Base-by-base conservation (phyloP, 345 rosid genomes). In the Salix udensis region DNA sequence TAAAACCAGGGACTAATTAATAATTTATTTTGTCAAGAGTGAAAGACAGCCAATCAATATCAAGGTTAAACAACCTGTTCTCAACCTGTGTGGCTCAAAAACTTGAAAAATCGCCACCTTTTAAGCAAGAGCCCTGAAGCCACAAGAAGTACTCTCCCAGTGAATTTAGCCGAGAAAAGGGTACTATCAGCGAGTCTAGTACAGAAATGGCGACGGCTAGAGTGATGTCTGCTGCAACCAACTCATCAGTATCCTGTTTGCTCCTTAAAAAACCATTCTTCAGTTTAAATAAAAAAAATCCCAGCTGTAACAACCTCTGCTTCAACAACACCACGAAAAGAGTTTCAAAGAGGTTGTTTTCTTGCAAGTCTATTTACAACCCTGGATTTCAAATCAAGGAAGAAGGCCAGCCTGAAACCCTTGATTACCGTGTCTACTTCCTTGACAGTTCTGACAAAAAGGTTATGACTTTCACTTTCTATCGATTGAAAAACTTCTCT, bases 391-490 rank as follows among this genome's bases (percentile, higher is more conserved):
- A 77, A 80, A 83, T 85, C 82, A 85, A 86, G 76, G 91, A 90
- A 80, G 95, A 90, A 77, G 97, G 98, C 34, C 89, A 82, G 78
- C 87, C 95, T 11, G 92, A 91, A 75, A 84, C 97, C 74, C 83
- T 93, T 19, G 98, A 93, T 73, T 91, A 91, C 84, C 86, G 98
- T 1, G 91, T 91, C 72, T 91, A 90, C 88, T 88, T 91, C 80
- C 86, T 81, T 64, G 90, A 89, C 77, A 76, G 79, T 50, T 86
- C 98, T 7, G 95, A 91, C 48, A 93, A 89, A 83, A 93, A 82
- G 95, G 98, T 73, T 30, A 24, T 42, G 2, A 34, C 28, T 53
- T 62, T 69, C 14, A 24, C 30, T 71, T 61, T 21, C n/a, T n/a
- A 61, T 36, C n/a, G 19, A 10, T 30, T 6, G 15, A 44, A 13